These are phyloP conservation scores for Monosporascus sp. DNA, from an alignment of 2,329 filamentous ascomycete genomes.

Conservation along the genomic window DNA sequence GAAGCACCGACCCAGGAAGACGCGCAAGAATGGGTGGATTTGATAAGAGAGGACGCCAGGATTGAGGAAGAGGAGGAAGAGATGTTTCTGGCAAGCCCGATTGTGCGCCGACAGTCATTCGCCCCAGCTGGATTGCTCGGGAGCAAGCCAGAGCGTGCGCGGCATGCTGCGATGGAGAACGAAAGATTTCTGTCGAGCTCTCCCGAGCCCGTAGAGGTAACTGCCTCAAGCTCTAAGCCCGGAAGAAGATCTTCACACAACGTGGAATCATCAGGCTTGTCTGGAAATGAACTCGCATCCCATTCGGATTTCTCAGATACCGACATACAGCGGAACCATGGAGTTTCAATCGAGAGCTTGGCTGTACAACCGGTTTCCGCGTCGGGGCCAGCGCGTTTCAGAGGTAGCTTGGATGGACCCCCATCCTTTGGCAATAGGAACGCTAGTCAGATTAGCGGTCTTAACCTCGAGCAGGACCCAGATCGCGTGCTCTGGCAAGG, in stretches of 20 bases:
- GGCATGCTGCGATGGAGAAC: constrained; percentile 22
- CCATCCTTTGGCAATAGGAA: constrained; percentile 44
- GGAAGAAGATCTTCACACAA: constrained; percentile 55
- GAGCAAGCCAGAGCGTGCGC: constrained; percentile 14
- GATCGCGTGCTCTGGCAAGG: constrained; percentile 94
- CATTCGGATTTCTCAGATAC: constrained; percentile 83
- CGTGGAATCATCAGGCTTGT: constrained; percentile 58
- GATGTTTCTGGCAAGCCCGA: constrained; percentile 66
- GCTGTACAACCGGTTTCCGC: constrained; percentile 33
- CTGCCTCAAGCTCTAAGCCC: constrained; percentile 26
- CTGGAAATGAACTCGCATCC: constrained; percentile 64
- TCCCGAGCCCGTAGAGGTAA: constrained; percentile 48
- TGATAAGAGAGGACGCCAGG: constrained; percentile 72
- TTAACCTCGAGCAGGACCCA: constrained; percentile 57
- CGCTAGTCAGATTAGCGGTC: constrained; percentile 57
- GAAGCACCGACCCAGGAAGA: constrained; percentile 70
- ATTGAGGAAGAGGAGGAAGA: constrained; percentile 88
- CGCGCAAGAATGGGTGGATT: constrained; percentile 78
- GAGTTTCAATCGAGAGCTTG: constrained; percentile 48
- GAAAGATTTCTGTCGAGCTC: constrained; percentile 52
- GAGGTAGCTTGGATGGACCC: constrained; percentile 20
- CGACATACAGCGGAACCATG: constrained; percentile 44
- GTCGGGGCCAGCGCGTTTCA: constrained; percentile 23
- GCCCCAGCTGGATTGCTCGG: constrained; percentile 22
- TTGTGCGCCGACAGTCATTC: constrained; percentile 44